Percentiles rank a stretch among this genome's conserved stretches.
Evolutionary conservation across 2,329 filamentous ascomycete species (phyloP).

Genomic region (Aspergillus pseudoglaucus): DNA sequence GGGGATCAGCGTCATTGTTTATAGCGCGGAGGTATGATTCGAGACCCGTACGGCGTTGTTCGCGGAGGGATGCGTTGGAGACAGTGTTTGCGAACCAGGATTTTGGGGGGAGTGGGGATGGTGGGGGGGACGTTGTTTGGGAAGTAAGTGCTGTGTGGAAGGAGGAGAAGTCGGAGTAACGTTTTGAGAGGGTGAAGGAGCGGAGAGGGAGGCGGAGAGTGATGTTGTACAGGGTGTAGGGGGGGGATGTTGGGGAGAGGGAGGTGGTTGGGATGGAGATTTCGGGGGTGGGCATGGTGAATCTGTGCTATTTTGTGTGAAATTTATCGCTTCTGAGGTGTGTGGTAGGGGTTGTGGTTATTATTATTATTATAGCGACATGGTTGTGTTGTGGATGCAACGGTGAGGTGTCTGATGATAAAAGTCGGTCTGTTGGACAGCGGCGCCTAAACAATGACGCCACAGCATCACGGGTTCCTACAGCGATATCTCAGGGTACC

Average conservation of each 20-base stretch:
- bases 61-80: constrained; percentile 50
- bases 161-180: constrained; percentile 57
- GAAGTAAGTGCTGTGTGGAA: constrained; percentile 49
- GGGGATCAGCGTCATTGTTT: constrained; percentile 48
- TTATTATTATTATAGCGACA: too few relatives aligned
- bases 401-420: background rate
- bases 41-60: constrained; percentile 50
- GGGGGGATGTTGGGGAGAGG: constrained; percentile 43
- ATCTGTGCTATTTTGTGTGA: too few relatives aligned
- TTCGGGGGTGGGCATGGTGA: constrained; percentile 40
- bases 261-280: constrained; percentile 46
- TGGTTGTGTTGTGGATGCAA: too few relatives aligned
- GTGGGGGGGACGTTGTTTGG: constrained; percentile 47
- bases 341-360: too few relatives aligned
- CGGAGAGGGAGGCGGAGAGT: constrained; percentile 55
- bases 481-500: too few relatives aligned
- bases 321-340: too few relatives aligned
- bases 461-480: background rate
- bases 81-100: constrained; percentile 55
- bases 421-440: background rate
- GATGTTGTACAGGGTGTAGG: constrained; percentile 57
- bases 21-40: constrained; percentile 55
- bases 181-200: constrained; percentile 53
- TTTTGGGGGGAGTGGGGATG: constrained; percentile 51
- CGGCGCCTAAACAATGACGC: background rate